Evolutionary conservation across 306 rosid species (phyloP).

Genomic region (Biancaea sappan): DNA sequence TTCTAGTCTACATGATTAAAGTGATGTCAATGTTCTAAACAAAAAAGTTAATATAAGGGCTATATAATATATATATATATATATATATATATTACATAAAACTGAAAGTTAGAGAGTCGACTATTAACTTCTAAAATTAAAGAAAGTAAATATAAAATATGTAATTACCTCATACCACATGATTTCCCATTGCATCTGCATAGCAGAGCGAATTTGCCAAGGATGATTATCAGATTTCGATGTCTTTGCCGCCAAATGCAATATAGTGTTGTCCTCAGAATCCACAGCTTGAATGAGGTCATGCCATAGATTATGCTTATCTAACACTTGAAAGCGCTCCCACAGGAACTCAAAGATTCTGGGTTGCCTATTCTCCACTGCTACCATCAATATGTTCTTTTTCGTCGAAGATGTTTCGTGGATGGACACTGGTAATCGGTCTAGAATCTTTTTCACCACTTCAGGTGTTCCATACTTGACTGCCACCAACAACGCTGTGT

Average conservation of each 20-base stretch:
- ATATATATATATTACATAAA: too few species aligned
- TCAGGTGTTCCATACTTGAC: not conserved
- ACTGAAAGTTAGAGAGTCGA: too few species aligned
- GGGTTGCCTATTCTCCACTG: not conserved
- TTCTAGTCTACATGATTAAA: too few species aligned
- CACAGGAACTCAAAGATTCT: not conserved
- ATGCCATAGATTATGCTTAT: not conserved
- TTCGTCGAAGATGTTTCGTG: not conserved
- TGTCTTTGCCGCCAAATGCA: conserved; percentile 21
- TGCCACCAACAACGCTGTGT: not conserved
- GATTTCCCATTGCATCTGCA: conserved; percentile 32
- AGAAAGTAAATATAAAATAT: too few species aligned
- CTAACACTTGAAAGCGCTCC: not conserved
- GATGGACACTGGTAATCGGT: not conserved
- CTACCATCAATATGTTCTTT: conserved; percentile 13
- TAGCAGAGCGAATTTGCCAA: conserved; percentile 24
- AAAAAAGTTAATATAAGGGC: too few species aligned
- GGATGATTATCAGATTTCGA: not conserved
- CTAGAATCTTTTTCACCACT: not conserved
- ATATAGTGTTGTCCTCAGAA: not conserved
- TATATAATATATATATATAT: too few species aligned
- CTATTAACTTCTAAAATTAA: too few species aligned
- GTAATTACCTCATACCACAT: not conserved
- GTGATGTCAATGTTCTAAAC: too few species aligned
- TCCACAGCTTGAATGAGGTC: not conserved